These are phyloP conservation scores for Aphanocladium album DNA, from an alignment of 2,329 filamentous ascomycete genomes.

Conservation along the genomic window DNA sequence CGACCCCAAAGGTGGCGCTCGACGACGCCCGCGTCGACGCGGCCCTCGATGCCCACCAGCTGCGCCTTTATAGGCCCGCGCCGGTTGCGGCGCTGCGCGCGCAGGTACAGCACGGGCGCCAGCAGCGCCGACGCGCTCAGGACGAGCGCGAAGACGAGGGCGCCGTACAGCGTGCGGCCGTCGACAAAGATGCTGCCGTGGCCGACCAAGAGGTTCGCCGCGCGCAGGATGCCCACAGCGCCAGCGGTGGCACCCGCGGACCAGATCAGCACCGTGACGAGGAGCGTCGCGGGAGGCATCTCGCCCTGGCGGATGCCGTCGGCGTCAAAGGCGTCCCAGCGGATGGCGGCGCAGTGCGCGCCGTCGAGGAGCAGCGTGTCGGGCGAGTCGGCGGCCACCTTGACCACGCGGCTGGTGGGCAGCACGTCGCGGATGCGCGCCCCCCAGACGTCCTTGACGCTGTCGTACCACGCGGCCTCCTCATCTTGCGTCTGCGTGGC, in stretches of 20 bases:
- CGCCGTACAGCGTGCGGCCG: neutral
- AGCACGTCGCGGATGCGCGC: constrained; percentile 41
- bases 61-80: neutral
- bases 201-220: neutral
- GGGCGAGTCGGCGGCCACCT: constrained; percentile 25
- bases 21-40: constrained; percentile 2
- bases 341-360: constrained; percentile 31
- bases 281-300: neutral
- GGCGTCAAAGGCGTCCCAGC: constrained; percentile 30
- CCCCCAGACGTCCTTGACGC: constrained; percentile 34
- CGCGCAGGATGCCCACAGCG: neutral
- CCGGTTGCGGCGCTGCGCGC: neutral
- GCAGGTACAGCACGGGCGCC: neutral
- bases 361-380: constrained; percentile 36
- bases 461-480: constrained; percentile 29
- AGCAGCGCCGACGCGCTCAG: neutral
- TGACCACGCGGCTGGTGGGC: constrained; percentile 35
- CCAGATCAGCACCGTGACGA: neutral
- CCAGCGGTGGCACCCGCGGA: neutral
- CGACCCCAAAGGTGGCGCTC: constrained; percentile 17
- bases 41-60: constrained; percentile 17
- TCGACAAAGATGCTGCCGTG: no score
- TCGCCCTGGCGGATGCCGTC: neutral
- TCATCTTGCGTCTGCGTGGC: no score
- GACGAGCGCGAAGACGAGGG: neutral